Percentiles rank a stretch among this genome's conserved stretches.
phyloP scores from a whole-genome alignment of 1,284 basidiomycete genomes.

The Moesziomyces parantarcticus region DNA sequence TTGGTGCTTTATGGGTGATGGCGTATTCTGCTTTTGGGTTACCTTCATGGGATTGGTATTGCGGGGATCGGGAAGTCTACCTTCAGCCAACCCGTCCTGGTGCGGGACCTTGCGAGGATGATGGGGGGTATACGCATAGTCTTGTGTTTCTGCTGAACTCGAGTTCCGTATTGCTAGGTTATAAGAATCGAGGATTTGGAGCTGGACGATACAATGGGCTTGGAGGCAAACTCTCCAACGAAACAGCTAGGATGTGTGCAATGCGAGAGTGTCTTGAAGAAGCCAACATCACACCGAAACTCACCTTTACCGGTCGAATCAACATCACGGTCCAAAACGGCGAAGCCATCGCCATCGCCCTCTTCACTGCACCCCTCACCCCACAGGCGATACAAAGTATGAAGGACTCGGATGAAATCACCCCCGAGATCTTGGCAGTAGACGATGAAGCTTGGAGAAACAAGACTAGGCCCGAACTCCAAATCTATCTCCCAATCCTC shows the following conservation, averaged over 20 bases:
- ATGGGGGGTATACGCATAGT: conserved; percentile 21
- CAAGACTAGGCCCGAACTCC: conserved; percentile 14
- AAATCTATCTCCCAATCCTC: conserved; percentile 4
- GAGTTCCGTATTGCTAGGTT: conserved; percentile 7
- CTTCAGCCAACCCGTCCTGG: background rate
- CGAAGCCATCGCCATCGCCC: conserved; percentile 13
- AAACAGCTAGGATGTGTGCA: conserved; percentile 6
- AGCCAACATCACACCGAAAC: background rate
- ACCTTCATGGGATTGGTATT: background rate
- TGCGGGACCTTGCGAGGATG: background rate
- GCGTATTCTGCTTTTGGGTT: background rate
- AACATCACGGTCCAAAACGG: conserved; percentile 12
- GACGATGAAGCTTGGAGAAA: background rate
- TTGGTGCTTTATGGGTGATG: too few species aligned
- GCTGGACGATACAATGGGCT: conserved; percentile 14
- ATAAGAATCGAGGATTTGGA: conserved; percentile 23
- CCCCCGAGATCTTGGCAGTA: background rate
- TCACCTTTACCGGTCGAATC: conserved; percentile 3
- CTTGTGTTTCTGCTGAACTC: conserved; percentile 7
- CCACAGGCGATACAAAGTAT: background rate
- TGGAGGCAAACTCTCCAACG: conserved; percentile 23
- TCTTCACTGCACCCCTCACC: background rate
- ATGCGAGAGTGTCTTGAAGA: conserved; percentile 26
- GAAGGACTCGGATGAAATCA: conserved; percentile 1
- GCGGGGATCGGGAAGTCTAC: background rate